These are phyloP conservation scores for Exophiala xenobiotica DNA, from an alignment of 2,329 filamentous ascomycete genomes.

Conservation along the genomic window DNA sequence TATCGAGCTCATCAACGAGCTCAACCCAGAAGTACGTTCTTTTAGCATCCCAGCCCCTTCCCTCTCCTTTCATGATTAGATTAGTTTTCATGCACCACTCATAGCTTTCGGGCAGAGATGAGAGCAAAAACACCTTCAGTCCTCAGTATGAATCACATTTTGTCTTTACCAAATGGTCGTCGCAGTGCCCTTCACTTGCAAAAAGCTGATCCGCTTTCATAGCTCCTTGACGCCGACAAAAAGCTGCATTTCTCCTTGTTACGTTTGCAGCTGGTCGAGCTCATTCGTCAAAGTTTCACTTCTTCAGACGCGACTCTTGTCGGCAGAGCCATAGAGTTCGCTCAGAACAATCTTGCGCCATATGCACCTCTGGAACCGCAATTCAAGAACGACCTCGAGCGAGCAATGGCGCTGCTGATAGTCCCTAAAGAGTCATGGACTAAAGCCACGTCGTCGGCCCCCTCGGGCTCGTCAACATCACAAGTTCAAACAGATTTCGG, in stretches of 20 bases:
- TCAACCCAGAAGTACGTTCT: constrained; percentile 80
- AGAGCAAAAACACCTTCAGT: constrained; percentile 78
- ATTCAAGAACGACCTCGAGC: constrained; percentile 83
- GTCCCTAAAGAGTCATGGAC: constrained; percentile 70
- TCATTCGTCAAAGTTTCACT: constrained; percentile 73
- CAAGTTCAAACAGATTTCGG: constrained; percentile 29
- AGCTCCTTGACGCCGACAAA: constrained; percentile 86
- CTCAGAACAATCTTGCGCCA: constrained; percentile 80
- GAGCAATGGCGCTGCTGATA: constrained; percentile 88
- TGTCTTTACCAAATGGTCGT: constrained; percentile 30
- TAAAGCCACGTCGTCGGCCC: constrained; percentile 50
- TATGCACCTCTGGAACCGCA: constrained; percentile 76
- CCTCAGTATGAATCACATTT: constrained; percentile 71
- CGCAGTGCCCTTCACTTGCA: neutral
- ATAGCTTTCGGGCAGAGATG: constrained; percentile 89
- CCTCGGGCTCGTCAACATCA: constrained; percentile 10
- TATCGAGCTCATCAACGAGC: constrained; percentile 82
- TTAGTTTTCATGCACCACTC: constrained; percentile 99
- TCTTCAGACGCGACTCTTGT: constrained; percentile 64
- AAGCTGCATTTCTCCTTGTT: constrained; percentile 85
- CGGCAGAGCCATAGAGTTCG: constrained; percentile 77
- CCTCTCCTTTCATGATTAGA: constrained; percentile 79
- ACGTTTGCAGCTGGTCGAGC: constrained; percentile 86
- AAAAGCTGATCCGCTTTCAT: constrained; percentile 19
- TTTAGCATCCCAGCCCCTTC: neutral